A percentile compares a stretch with the other conserved stretches of the same genome.
These are phyloP conservation scores for Solidago caesia DNA, from an alignment of 129 eudicot genomes.

Conservation along the genomic window DNA sequence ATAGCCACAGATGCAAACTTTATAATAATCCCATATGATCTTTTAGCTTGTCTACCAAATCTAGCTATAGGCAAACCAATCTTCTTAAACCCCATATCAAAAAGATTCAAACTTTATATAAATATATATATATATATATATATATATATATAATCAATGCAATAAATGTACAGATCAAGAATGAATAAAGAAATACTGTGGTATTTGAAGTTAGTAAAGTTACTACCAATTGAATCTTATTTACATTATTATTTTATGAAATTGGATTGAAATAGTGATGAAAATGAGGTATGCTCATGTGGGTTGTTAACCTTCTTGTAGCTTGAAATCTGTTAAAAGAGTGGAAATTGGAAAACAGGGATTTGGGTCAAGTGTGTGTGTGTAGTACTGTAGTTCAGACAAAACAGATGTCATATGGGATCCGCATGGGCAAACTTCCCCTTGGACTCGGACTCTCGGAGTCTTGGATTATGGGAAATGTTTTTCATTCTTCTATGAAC, in stretches of 20 bases:
- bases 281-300: constrained; percentile 1
- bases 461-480: constrained; percentile 19
- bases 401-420: constrained; percentile 21
- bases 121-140: neutral
- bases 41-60: constrained; percentile 68
- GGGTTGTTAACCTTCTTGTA: constrained; percentile 9
- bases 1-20: constrained; percentile 69
- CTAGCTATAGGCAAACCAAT: constrained; percentile 61
- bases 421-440: constrained; percentile 18
- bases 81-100: constrained; percentile 33
- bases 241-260: neutral
- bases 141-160: neutral
- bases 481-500: too few relatives aligned
- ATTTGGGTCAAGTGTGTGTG: constrained; percentile 3
- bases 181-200: constrained; percentile 3
- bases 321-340: constrained; percentile 14
- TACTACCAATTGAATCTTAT: constrained; percentile 22
- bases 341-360: constrained; percentile 1
- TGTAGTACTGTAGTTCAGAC: constrained; percentile 24
- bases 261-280: constrained; percentile 23
- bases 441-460: neutral
- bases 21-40: constrained; percentile 67
- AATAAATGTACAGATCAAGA: constrained; percentile 31
- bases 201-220: neutral
- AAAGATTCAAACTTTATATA: neutral